A percentile compares a stretch with the other conserved stretches of the same genome.
These are phyloP conservation scores for Rhodamnia rubescens DNA, from an alignment of 345 rosid genomes.

Conservation along the genomic window DNA sequence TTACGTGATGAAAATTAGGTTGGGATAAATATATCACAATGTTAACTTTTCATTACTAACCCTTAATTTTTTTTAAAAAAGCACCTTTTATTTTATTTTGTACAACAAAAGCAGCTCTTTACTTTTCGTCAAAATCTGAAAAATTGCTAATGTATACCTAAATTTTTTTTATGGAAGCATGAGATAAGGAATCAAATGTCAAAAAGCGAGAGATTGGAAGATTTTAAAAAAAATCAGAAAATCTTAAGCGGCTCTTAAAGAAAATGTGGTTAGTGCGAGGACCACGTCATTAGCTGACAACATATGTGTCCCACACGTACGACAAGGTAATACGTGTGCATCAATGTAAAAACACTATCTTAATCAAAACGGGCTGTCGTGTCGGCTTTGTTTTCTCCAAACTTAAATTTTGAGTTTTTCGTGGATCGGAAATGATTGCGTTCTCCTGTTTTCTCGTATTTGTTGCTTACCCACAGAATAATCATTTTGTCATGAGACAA, in stretches of 20 bases:
- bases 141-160: too few species aligned
- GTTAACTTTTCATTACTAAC: too few species aligned
- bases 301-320: background rate
- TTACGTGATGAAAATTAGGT: accelerated
- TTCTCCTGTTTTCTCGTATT: background rate
- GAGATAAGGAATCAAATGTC: background rate
- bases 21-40: accelerated
- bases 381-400: background rate
- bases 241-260: background rate
- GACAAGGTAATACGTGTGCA: background rate
- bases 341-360: too few species aligned
- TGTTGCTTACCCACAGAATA: background rate
- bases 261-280: background rate
- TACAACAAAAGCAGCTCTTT: background rate
- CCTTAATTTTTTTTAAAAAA: too few species aligned
- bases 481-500: background rate
- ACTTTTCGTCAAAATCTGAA: background rate
- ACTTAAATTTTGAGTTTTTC: background rate
- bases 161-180: too few species aligned
- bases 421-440: background rate
- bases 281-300: background rate
- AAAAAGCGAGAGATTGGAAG: background rate
- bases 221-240: too few species aligned
- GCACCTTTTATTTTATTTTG: background rate
- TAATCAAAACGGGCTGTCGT: background rate